Percentiles rank a stretch among this genome's conserved stretches.
Evolutionary conservation across 2,329 filamentous ascomycete species (phyloP).

Genomic region (Neophaeococcomyces aloes): DNA sequence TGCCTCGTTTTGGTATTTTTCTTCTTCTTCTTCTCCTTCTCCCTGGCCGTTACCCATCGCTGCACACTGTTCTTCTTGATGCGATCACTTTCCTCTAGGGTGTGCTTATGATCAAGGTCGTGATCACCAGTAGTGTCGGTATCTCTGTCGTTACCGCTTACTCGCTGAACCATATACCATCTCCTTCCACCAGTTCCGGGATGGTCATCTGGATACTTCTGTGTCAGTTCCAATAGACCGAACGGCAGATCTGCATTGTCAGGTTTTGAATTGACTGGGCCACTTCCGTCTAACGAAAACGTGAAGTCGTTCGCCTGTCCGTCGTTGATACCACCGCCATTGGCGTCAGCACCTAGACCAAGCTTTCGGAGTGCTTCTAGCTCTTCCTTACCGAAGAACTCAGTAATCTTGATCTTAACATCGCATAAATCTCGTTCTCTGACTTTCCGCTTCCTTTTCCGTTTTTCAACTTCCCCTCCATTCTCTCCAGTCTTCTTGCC

Average conservation of each 20-base stretch:
- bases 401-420: constrained; percentile 77
- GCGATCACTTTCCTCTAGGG: constrained; percentile 60
- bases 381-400: constrained; percentile 54
- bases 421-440: constrained; percentile 70
- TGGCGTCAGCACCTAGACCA: constrained; percentile 14
- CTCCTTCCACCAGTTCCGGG: constrained; percentile 42
- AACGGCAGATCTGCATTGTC: constrained; percentile 26
- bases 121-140: constrained; percentile 25
- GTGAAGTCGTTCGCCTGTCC: constrained; percentile 16
- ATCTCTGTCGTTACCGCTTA: constrained; percentile 52
- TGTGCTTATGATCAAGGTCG: constrained; percentile 60
- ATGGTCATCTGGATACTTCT: constrained; percentile 33
- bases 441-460: constrained; percentile 68
- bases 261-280: constrained; percentile 13
- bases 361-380: constrained; percentile 6
- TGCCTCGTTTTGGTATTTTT: constrained; percentile 11
- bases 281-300: constrained; percentile 6
- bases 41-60: constrained; percentile 52
- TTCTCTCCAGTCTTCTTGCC: constrained; percentile 60
- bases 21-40: constrained; percentile 53
- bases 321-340: constrained; percentile 21
- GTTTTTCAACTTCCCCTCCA: constrained; percentile 46
- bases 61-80: constrained; percentile 74
- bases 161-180: constrained; percentile 65
- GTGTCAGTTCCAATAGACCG: constrained; percentile 34